phyloP scores from a whole-genome alignment of 805 yeast genomes.

The Myxozyma geophila region DNA sequence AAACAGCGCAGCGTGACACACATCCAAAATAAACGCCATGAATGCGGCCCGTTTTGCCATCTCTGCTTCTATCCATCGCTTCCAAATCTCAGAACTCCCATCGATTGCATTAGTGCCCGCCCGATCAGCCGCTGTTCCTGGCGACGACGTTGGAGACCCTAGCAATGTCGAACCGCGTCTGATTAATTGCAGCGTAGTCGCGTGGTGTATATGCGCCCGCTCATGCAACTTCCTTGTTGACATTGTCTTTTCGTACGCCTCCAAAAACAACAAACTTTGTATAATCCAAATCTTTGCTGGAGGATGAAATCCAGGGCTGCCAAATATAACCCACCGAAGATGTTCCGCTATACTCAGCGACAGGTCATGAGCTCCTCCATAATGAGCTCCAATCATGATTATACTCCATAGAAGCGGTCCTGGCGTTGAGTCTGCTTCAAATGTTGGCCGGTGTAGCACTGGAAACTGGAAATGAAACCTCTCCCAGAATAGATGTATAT shows the following conservation, averaged over 20 bases:
- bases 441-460: constrained; percentile 62
- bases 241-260: constrained; percentile 77
- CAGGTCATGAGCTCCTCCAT: constrained; percentile 46
- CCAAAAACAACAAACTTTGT: constrained; percentile 72
- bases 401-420: constrained; percentile 59
- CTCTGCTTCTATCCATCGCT: constrained; percentile 80
- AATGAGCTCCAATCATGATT: constrained; percentile 63
- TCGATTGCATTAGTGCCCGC: constrained; percentile 9
- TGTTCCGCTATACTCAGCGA: constrained; percentile 59
- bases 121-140: background rate
- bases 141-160: constrained; percentile 7
- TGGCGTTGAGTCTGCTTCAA: constrained; percentile 54
- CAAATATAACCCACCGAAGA: constrained; percentile 69
- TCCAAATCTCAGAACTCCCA: constrained; percentile 50
- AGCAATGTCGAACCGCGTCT: constrained; percentile 51
- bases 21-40: constrained; percentile 81
- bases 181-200: constrained; percentile 71
- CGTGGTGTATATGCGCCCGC: constrained; percentile 84
- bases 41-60: constrained; percentile 76
- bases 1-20: constrained; percentile 75
- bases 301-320: constrained; percentile 71
- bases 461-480: constrained; percentile 64
- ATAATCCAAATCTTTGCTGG: constrained; percentile 79
- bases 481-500: constrained; percentile 54
- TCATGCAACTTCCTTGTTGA: constrained; percentile 74